Conservation (phyloP, 1,284 basidiomycete species). For the Butyriboletus appendiculatus region DNA sequence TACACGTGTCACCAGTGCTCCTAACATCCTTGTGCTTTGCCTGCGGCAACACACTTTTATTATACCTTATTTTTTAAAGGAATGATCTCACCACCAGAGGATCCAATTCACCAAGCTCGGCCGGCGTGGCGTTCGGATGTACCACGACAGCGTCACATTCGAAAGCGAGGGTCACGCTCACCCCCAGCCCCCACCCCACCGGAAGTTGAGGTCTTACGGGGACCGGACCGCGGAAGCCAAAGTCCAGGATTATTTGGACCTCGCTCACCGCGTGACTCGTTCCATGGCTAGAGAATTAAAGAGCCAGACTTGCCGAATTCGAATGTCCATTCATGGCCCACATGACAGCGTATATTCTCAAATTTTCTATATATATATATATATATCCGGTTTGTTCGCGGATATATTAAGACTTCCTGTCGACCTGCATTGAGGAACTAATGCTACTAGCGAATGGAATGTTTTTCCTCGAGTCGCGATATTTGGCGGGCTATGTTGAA, state of each 20-base stretch:
- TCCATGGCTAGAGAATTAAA: not conserved
- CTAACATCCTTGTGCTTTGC: not conserved
- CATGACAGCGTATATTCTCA: conserved; percentile 61
- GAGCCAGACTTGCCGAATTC: not conserved
- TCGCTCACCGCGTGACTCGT: conserved; percentile 45
- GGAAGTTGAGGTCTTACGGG: no score
- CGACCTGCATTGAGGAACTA: no score
- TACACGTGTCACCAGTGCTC: no score
- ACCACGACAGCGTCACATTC: not conserved
- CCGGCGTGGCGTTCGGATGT: no score
- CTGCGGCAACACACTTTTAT: not conserved
- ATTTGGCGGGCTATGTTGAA: no score
- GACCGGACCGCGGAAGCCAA: conserved; percentile 41
- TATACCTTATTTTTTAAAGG: not conserved
- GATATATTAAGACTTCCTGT: not conserved
- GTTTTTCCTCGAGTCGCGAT: no score
- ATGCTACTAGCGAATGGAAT: no score
- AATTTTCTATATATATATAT: no score
- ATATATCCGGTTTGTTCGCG: not conserved
- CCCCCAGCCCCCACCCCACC: no score
- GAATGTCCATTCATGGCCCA: conserved; percentile 49
- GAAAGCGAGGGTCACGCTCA: not conserved
- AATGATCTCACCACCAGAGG: no score
- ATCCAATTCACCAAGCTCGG: not conserved
- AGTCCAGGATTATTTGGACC: conserved; percentile 64